Conservation (phyloP, 2,329 filamentous ascomycete species). For the Diatrype stigma region DNA sequence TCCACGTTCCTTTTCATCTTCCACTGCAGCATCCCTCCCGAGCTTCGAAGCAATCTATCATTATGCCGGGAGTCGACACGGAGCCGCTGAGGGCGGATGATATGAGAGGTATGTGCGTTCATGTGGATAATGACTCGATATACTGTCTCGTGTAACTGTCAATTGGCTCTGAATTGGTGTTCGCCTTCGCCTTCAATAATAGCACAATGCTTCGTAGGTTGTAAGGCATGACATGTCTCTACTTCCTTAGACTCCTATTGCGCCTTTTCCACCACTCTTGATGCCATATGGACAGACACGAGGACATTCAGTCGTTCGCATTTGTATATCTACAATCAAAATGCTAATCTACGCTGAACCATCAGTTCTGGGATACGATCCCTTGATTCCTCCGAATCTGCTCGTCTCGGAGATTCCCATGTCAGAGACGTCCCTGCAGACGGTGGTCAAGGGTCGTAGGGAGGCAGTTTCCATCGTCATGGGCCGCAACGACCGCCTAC, state of each 20-base stretch:
- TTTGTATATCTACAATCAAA: constrained; percentile 2
- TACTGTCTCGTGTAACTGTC: not conserved
- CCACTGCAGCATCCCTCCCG: not conserved
- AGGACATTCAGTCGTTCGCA: constrained; percentile 2
- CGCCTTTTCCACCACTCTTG: not conserved
- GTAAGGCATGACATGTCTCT: not conserved
- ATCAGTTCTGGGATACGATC: constrained; percentile 87
- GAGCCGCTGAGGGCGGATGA: constrained; percentile 31
- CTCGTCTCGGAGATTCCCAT: constrained; percentile 82
- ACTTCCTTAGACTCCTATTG: not conserved
- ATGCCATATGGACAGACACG: not conserved
- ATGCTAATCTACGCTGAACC: constrained; percentile 27
- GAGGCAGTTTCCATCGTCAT: constrained; percentile 72
- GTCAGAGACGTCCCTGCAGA: constrained; percentile 56
- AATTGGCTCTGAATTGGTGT: too few relatives aligned
- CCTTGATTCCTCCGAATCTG: constrained; percentile 82
- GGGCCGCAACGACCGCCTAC: constrained; percentile 76
- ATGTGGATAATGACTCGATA: not conserved
- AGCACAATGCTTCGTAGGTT: too few relatives aligned
- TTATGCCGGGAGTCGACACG: constrained; percentile 32
- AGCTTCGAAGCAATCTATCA: constrained; percentile 4
- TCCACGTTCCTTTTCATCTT: not conserved
- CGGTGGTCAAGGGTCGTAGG: constrained; percentile 67
- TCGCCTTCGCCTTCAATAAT: too few relatives aligned
- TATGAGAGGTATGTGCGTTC: constrained; percentile 32